phyloP scores from a whole-genome alignment of 306 rosid genomes.

The Sphenostylis stenocarpa region DNA sequence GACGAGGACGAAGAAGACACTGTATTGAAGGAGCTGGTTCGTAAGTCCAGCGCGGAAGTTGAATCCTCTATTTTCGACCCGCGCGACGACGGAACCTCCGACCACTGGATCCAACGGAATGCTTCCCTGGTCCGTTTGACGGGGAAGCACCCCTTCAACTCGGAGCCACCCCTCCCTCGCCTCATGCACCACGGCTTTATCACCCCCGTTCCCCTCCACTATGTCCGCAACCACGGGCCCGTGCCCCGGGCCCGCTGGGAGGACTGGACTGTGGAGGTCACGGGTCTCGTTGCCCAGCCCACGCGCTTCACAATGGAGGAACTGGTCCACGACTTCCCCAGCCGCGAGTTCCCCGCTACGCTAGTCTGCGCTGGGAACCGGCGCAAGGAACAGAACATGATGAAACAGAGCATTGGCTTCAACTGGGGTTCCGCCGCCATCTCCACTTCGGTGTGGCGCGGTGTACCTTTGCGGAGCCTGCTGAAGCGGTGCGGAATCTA shows the following conservation, averaged over 20 bases:
- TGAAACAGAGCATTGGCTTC: constrained; percentile 70
- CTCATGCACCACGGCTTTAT: constrained; percentile 85
- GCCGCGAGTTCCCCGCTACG: constrained; percentile 58
- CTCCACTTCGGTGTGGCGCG: constrained; percentile 80
- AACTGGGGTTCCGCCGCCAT: constrained; percentile 78
- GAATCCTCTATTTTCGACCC: constrained; percentile 62
- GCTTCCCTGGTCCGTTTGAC: constrained; percentile 72
- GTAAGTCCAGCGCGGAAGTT: constrained; percentile 40
- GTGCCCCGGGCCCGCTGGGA: constrained; percentile 64
- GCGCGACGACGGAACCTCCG: constrained; percentile 68
- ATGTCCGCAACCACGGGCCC: constrained; percentile 77
- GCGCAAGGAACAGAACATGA: constrained; percentile 82
- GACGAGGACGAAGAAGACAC: constrained; percentile 43
- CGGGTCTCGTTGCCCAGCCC: constrained; percentile 66
- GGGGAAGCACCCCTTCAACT: constrained; percentile 80
- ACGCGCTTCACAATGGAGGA: constrained; percentile 61
- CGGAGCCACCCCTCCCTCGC: constrained; percentile 62
- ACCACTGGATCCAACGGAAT: constrained; percentile 68
- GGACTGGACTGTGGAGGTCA: constrained; percentile 65
- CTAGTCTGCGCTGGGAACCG: constrained; percentile 79
- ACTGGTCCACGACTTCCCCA: constrained; percentile 48
- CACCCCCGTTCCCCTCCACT: constrained; percentile 79
- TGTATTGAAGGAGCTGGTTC: constrained; percentile 29
- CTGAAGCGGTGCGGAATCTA: constrained; percentile 61
- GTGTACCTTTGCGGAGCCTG: constrained; percentile 52